These are phyloP conservation scores for Boletus rufocinnamomeus DNA, from an alignment of 768 basidiomycete genomes.

Conservation along the genomic window DNA sequence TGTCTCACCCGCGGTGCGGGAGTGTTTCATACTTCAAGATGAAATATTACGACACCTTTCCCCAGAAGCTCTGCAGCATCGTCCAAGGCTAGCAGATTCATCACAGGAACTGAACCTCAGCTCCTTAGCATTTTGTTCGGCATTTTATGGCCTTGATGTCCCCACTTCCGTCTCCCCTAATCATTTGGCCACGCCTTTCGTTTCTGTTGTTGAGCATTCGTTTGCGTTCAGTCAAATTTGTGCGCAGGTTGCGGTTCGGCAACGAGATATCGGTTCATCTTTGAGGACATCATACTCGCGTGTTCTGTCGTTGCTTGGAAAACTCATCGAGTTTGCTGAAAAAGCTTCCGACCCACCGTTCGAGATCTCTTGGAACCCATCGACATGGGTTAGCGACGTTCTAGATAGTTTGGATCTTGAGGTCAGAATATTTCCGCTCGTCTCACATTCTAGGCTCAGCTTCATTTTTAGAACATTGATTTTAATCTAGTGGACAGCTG, in stretches of 20 bases:
- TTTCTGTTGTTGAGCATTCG: constrained; percentile 57
- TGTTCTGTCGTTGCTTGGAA: constrained; percentile 51
- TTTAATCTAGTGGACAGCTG: constrained; percentile 71
- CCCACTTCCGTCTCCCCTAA: constrained; percentile 30
- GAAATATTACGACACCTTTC: constrained; percentile 55
- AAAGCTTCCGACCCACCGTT: constrained; percentile 34
- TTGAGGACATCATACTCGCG: constrained; percentile 56
- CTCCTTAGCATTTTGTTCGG: constrained; percentile 58
- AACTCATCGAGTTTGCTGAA: constrained; percentile 48
- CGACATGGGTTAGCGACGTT: constrained; percentile 59
- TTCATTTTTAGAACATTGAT: constrained; percentile 36
- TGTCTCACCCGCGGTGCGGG: constrained; percentile 39
- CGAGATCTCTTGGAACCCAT: constrained; percentile 58
- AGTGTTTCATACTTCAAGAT: constrained; percentile 51
- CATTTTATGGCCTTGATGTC: constrained; percentile 57
- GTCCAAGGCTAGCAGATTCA: constrained; percentile 47
- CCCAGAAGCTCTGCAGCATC: constrained; percentile 49
- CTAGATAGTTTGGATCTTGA: constrained; percentile 57
- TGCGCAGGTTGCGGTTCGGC: constrained; percentile 39
- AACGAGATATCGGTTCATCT: constrained; percentile 32
- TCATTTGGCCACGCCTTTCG: constrained; percentile 47
- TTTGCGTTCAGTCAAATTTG: constrained; percentile 48
- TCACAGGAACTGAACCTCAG: constrained; percentile 36
- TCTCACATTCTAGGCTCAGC: constrained; percentile 2
- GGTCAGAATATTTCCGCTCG: constrained; percentile 37